These are phyloP conservation scores for Aspergillus panamensis DNA, from an alignment of 495 filamentous ascomycete species.

Conservation along the genomic window DNA sequence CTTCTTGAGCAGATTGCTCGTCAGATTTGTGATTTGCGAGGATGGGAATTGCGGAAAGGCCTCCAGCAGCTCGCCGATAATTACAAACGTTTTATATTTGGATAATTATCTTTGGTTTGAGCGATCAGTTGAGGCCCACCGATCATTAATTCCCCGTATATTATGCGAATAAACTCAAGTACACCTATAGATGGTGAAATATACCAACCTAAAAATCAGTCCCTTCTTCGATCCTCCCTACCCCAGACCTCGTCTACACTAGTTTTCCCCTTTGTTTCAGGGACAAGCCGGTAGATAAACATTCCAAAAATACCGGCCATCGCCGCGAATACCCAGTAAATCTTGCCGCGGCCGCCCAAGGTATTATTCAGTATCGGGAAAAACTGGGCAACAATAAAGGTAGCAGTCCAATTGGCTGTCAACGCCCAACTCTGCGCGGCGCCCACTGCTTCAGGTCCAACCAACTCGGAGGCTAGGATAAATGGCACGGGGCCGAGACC, in stretches of 20 bases:
- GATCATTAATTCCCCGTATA: too few species aligned
- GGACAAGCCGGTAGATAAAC: constrained; percentile 68
- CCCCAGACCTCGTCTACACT: constrained; percentile 89
- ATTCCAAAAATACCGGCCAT: constrained; percentile 61
- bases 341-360: constrained; percentile 71
- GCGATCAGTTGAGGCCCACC: too few species aligned
- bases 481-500: constrained; percentile 93
- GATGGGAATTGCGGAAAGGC: constrained; percentile 72
- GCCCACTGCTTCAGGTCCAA: constrained; percentile 82
- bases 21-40: constrained; percentile 70
- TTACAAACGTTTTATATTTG: constrained; percentile 78
- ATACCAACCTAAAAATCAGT: constrained; percentile 25
- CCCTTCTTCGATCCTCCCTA: constrained; percentile 39
- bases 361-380: constrained; percentile 80
- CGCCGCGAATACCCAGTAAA: constrained; percentile 82
- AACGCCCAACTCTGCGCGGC: constrained; percentile 82
- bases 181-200: neutral
- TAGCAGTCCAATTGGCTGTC: constrained; percentile 84
- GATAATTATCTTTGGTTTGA: constrained; percentile 25
- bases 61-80: constrained; percentile 67
- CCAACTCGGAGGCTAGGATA: constrained; percentile 85
- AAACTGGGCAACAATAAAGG: constrained; percentile 87
- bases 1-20: constrained; percentile 69
- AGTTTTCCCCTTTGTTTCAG: constrained; percentile 80
- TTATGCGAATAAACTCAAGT: too few species aligned